Conservation (phyloP, 306 rosid genomes). For the Fagus crenata region DNA sequence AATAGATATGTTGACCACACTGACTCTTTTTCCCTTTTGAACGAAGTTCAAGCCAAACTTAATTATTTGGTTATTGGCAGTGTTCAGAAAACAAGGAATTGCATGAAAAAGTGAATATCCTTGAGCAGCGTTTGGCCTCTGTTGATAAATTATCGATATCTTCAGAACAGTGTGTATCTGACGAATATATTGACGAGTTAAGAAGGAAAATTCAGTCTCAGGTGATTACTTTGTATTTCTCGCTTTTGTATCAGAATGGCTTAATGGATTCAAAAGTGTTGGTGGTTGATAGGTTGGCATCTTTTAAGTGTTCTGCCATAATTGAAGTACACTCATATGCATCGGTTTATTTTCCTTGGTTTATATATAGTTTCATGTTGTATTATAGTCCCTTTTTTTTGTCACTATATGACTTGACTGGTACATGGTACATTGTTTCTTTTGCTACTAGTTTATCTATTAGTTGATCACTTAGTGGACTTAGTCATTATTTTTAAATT, state of each 20-base stretch:
- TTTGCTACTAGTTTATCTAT: background rate
- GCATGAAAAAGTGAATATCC: constrained; percentile 63
- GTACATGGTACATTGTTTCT: background rate
- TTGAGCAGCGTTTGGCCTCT: constrained; percentile 63
- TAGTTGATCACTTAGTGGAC: background rate
- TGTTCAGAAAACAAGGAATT: constrained; percentile 73
- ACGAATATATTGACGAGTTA: constrained; percentile 60
- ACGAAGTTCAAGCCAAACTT: background rate
- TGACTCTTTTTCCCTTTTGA: constrained; percentile 19
- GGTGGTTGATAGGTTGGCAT: constrained; percentile 1
- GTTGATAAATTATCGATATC: constrained; percentile 40
- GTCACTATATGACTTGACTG: too few relatives aligned
- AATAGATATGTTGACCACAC: constrained; percentile 8
- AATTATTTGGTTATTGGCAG: constrained; percentile 47
- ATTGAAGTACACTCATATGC: background rate
- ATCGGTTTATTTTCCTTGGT: background rate
- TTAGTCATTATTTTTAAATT: background rate
- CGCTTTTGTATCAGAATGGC: constrained; percentile 12
- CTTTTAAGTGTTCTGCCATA: background rate
- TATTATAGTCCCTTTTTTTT: too few relatives aligned
- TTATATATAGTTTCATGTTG: background rate
- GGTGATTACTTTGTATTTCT: constrained; percentile 44
- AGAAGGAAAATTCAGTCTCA: constrained; percentile 84
- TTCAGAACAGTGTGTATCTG: constrained; percentile 47
- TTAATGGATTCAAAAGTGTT: constrained; percentile 16